Conservation (phyloP, 345 rosid species). For the Aethionema arabicum region DNA sequence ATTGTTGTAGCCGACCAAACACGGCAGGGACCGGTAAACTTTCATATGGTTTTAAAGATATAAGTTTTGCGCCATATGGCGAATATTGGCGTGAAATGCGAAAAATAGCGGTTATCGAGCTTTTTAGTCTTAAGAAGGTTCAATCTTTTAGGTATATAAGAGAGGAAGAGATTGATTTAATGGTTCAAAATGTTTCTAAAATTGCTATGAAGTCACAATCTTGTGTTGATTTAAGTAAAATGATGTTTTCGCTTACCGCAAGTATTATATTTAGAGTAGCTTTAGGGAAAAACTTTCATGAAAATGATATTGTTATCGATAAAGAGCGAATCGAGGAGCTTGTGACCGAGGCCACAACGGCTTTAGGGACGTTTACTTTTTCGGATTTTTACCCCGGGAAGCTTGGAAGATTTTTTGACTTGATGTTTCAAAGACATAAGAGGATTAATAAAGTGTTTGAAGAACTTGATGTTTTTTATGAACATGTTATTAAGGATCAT, state of each 20-base stretch:
- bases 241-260: constrained; percentile 19
- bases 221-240: constrained; percentile 27
- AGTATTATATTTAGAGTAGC: constrained; percentile 37
- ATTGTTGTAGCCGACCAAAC: constrained; percentile 45
- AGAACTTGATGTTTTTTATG: constrained; percentile 44
- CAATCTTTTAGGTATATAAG: constrained; percentile 15
- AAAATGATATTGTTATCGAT: constrained; percentile 9
- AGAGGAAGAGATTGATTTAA: constrained; percentile 26
- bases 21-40: constrained; percentile 14
- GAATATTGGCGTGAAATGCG: constrained; percentile 36
- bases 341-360: constrained; percentile 34
- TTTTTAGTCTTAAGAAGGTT: constrained; percentile 14
- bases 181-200: constrained; percentile 15
- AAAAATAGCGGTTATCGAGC: constrained; percentile 26
- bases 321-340: constrained; percentile 24
- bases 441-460: constrained; percentile 40
- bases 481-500: constrained; percentile 49
- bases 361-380: constrained; percentile 39
- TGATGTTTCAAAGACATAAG: constrained; percentile 29
- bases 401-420: constrained; percentile 43
- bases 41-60: constrained; percentile 32
- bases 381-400: constrained; percentile 46
- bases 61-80: constrained; percentile 32
- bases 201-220: not conserved
- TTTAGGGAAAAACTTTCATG: constrained; percentile 40